Evolutionary conservation across 345 rosid genomes (phyloP), one percentile per base, ranked within the genome.

Genomic region (Microthlaspi erraticum): DNA sequence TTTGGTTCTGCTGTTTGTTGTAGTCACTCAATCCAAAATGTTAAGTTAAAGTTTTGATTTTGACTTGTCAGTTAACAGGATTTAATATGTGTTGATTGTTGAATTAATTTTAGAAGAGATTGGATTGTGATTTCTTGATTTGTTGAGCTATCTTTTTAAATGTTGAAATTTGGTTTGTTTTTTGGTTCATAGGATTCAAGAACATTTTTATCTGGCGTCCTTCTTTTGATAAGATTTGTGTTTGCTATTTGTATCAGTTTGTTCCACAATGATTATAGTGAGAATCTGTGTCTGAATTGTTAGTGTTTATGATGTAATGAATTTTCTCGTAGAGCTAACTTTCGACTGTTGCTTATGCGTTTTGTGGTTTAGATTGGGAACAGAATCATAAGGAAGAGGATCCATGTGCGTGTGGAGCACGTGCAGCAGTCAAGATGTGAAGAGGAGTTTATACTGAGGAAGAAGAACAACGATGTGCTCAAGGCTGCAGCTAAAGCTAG

Each of bases 381-480:
- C 75, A 81, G 85, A 62, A 84, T 89, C 13, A 83, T 89, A n/a
- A 80, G 77, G 83, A 89, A 86, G 87, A 87, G 96, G 78, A 77
- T 89, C 20, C 96, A 89, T 44, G 96, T 89, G 18, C 78, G 96
- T 1, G 79, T 85, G 4, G 96, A 89, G 79, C 93, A 89, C 13
- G 81, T 87, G 62, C 87, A 71, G 45, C 93, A 83, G 1, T 87
- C 96, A 2, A 83, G 93, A 68, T 89, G 96, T 60, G 70, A 76
- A 5, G 96, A 89, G 74, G 93, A 89, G 60, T 78, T 89, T 14
- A 73, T 58, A 17, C 77, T 77, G 10, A 84, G 93, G 81, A 87
- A 81, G 77, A 73, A 59, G 39, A 51, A 43, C 57, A 89, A 87
- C 2, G 92, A 89, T 41, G 73, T 66, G 64, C 72, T 85, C 31